Evolutionary conservation across 2,329 filamentous ascomycete species (phyloP), one percentile per base, ranked within the genome.

Genomic region (Clonostachys chloroleuca): DNA sequence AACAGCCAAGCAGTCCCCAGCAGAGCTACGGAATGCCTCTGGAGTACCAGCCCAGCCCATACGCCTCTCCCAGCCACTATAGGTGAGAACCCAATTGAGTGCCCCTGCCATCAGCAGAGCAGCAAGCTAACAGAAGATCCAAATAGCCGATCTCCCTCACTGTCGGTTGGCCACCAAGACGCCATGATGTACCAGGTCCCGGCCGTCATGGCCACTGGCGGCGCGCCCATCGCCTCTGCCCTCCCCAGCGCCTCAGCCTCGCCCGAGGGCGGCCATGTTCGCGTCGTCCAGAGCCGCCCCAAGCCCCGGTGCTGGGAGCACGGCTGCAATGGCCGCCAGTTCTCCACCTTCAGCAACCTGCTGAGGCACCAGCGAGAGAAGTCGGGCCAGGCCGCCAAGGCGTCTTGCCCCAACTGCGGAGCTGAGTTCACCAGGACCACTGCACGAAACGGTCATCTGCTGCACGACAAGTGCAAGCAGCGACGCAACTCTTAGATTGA

Each of bases 261-360:
- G 16, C 14, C 45, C 40, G 39, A 42, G 69, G 63, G 66, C 36
- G 62, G 71, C 40, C 72, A 82, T 54, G 83, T 89, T 37, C 78
- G 87, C 49, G 81, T 91, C 14, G 77, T 91, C 16, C 86, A 87
- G 63, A 84, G 83, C 56, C 80, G 88, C 54, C 90, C 90, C n/a
- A 95, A 95, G 69, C 91, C 92, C 42, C 90, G 95, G 63, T 96
- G 92, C 67, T 97, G 89, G 89, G 92, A 96, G 51, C 92, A 97
- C 61, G 92, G 92, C 12, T 97, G 92, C 74, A 96, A 96, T 59
- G 92, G 92, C 17, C 84, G 92, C 33, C 89, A 95, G 60, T 97
- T 97, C 62, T 95, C 90, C 16, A 96, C 92, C 5, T 96, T 96
- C 63, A 96, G 91, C 78, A 96, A 96, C 63, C 79, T 96, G 5